A percentile compares a stretch with the other conserved stretches of the same genome.
phyloP scores from a whole-genome alignment of 352 stramenopile species.

The Phytophthora pluvialis region DNA sequence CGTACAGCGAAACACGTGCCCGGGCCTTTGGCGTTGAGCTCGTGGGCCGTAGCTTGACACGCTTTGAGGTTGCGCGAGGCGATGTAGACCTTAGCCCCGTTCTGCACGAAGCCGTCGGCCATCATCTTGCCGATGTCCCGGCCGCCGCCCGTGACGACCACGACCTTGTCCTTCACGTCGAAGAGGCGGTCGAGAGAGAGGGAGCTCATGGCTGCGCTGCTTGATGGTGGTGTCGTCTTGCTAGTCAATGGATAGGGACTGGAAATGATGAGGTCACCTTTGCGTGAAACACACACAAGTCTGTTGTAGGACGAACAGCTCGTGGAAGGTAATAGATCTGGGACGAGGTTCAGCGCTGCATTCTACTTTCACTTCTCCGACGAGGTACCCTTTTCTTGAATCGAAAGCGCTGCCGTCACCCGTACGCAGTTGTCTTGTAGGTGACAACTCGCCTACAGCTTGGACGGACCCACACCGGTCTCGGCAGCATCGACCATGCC shows the following conservation, averaged over 20 bases:
- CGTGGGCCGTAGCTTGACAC: conserved; percentile 77
- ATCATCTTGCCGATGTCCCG: conserved; percentile 97
- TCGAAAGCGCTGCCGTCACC: too few species aligned
- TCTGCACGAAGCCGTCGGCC: conserved; percentile 91
- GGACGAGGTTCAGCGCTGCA: too few species aligned
- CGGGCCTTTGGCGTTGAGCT: conserved; percentile 63
- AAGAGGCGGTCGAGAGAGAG: conserved; percentile 34
- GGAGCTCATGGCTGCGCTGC: conserved; percentile 19
- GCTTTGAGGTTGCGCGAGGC: conserved; percentile 87
- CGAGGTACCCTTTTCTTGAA: too few species aligned
- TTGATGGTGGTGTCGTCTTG: too few species aligned
- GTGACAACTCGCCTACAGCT: conserved; percentile 30
- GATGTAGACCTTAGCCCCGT: conserved; percentile 94
- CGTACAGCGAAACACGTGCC: conserved; percentile 70
- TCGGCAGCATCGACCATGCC: conserved; percentile 68
- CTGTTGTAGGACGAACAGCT: too few species aligned
- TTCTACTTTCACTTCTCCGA: too few species aligned
- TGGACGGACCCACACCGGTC: conserved; percentile 42
- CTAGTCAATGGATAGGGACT: too few species aligned
- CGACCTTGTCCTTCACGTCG: conserved; percentile 70
- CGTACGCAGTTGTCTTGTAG: too few species aligned
- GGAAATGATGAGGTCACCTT: too few species aligned
- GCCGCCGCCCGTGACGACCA: conserved; percentile 95
- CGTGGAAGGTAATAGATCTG: too few species aligned
- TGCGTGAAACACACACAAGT: too few species aligned